Evolutionary conservation across 345 rosid species (phyloP).

Genomic region (Boechera stricta): DNA sequence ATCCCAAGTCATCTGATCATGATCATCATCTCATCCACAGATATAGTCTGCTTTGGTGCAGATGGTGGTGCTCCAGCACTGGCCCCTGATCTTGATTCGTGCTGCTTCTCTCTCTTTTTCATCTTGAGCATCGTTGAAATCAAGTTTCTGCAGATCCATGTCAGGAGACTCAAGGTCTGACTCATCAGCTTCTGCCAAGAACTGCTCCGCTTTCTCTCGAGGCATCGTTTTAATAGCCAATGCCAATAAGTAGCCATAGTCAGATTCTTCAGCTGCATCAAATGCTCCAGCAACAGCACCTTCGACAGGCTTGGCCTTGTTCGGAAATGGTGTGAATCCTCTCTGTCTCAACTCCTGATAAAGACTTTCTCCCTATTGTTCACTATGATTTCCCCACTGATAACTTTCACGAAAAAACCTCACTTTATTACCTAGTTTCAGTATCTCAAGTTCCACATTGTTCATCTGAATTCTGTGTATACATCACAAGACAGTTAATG

Average conservation of each 20-base stretch:
- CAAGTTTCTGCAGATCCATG: slow-evolving; percentile 37
- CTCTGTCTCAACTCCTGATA: slow-evolving; percentile 67
- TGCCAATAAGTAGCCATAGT: slow-evolving; percentile 76
- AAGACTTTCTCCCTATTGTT: slow-evolving; percentile 77
- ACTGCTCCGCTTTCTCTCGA: slow-evolving; percentile 50
- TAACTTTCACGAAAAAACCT: slow-evolving; percentile 82
- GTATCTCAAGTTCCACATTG: slow-evolving; percentile 64
- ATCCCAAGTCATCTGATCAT: too few species aligned
- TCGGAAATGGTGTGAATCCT: slow-evolving; percentile 86
- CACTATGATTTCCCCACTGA: slow-evolving; percentile 77
- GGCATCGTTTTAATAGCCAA: slow-evolving; percentile 78
- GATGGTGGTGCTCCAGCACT: too few species aligned
- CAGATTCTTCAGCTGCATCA: slow-evolving; percentile 61
- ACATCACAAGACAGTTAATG: slow-evolving; percentile 14
- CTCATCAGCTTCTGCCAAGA: background rate
- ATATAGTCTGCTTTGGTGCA: background rate
- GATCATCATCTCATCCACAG: background rate
- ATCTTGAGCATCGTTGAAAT: slow-evolving; percentile 53
- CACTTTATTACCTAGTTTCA: slow-evolving; percentile 77
- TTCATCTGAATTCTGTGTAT: slow-evolving; percentile 63
- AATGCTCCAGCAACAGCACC: slow-evolving; percentile 51
- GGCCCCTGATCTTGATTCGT: background rate
- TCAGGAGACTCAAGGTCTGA: too few species aligned
- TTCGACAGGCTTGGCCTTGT: slow-evolving; percentile 52
- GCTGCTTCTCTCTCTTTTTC: slow-evolving; percentile 48